Conservation (phyloP, 2,329 filamentous ascomycete genomes). For the Ambrosiella beaveri region DNA sequence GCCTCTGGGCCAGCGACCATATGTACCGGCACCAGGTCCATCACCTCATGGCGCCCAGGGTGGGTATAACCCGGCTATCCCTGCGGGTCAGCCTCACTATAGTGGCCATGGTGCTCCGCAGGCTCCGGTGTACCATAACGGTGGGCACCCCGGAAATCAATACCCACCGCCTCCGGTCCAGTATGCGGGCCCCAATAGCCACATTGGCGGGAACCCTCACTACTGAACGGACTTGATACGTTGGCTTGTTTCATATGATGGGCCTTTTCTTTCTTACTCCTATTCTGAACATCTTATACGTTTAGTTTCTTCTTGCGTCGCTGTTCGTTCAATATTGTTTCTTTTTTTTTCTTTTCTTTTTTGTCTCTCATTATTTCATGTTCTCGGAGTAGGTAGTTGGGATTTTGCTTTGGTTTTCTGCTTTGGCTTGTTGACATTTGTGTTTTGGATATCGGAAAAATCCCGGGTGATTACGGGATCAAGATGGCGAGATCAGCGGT, state of each 20-base stretch:
- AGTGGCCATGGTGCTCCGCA: constrained; percentile 13
- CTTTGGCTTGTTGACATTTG: neutral
- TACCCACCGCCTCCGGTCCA: constrained; percentile 12
- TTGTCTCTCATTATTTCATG: neutral
- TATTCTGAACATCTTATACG: neutral
- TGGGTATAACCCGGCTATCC: constrained; percentile 7
- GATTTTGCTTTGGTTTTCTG: neutral
- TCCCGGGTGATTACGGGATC: neutral
- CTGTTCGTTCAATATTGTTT: neutral
- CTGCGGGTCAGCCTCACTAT: constrained; percentile 14
- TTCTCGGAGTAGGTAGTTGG: constrained; percentile 2
- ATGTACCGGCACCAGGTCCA: constrained; percentile 11
- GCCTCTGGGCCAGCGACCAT: constrained; percentile 3
- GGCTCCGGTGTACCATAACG: constrained; percentile 4
- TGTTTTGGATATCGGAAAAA: neutral
- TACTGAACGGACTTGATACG: neutral
- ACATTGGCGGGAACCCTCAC: constrained; percentile 7
- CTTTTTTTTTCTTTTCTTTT: constrained; percentile 1
- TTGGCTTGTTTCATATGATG: neutral
- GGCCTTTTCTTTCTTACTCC: neutral
- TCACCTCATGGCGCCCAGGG: constrained; percentile 7
- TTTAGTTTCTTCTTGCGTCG: neutral
- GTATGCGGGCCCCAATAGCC: constrained; percentile 8
- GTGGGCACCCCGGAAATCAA: constrained; percentile 15
- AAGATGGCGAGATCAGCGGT: neutral